Base-by-base conservation (phyloP, 1,139 yeast species). In the Suhomyces yuchorum region DNA sequence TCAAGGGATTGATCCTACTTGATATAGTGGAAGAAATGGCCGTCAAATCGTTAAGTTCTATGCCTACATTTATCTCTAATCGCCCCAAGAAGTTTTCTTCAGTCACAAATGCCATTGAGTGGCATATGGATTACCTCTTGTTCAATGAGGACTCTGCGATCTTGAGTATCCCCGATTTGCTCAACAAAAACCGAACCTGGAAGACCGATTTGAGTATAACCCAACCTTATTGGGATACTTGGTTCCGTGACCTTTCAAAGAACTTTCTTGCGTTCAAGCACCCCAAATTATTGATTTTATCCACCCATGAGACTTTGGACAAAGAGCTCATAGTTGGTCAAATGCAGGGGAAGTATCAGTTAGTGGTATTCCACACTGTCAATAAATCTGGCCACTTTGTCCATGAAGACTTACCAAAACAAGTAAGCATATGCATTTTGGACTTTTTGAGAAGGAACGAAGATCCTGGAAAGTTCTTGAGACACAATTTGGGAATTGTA, bases 1-100 rank as follows among this genome's bases (percentile, higher is more conserved):
- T 83, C 2, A 71, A 75, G 39, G 99, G 98, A 0, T 67, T 93
- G 5, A 79, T 81, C 0, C 82, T 92, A 72, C 67, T 93, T 20
- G 99, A 93, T 65, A 95, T 95, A 2, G 97, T 93, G 3, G 99
- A 93, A 61, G 98, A 92, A 52, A 86, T 93, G 0, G 98, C 98
- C 0, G 73, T 87, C 1, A 77, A 79, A 32, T 83, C 97, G 0
- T 69, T 93, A 6, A 60, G 66, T 4, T 73, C 81, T 3, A 92
- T 93, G 90, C 80, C 83, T 3, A 60, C 65, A 19, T 87, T 88
- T 53, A 71, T 93, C 7, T 62, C 68, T 3, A 71, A 74, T 19
- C 71, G 95, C 34, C 98, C 99, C 0, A 61, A 62, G 23, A 55
- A 60, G 1, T 93, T 93, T 56, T 54, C 62, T 0, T 67, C 80